A percentile compares a stretch with the other conserved stretches of the same genome.
These are phyloP conservation scores for Dactylellina haptotyla DNA, from an alignment of 2,329 filamentous ascomycete genomes.

Conservation along the genomic window DNA sequence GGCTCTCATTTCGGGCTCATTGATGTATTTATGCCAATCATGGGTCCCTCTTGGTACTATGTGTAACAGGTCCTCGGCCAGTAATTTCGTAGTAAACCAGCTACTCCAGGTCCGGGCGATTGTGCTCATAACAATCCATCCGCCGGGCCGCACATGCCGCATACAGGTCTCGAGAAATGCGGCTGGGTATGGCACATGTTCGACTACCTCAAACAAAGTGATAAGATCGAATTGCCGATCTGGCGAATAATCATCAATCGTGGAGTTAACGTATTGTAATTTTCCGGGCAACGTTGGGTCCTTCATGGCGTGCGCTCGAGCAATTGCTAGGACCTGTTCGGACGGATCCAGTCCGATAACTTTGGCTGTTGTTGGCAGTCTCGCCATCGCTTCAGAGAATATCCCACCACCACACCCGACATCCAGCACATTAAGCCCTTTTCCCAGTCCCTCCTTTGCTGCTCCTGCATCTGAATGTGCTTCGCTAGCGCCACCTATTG, in stretches of 20 bases:
- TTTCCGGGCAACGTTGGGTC: constrained; percentile 75
- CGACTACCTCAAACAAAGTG: constrained; percentile 91
- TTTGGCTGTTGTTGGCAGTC: constrained; percentile 70
- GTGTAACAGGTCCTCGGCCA: constrained; percentile 86
- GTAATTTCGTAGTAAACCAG: constrained; percentile 90
- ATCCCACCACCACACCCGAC: constrained; percentile 96
- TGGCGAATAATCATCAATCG: constrained; percentile 72
- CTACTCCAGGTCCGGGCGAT: constrained; percentile 89
- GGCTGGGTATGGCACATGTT: constrained; percentile 83
- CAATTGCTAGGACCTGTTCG: constrained; percentile 77
- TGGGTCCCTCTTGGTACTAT: constrained; percentile 94
- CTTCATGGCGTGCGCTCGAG: constrained; percentile 76
- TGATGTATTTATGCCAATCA: constrained; percentile 96
- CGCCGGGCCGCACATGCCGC: constrained; percentile 83
- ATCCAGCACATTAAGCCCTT: constrained; percentile 78
- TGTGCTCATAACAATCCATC: constrained; percentile 91
- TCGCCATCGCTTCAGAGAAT: constrained; percentile 86
- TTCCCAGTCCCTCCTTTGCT: constrained; percentile 24
- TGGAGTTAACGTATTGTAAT: constrained; percentile 78
- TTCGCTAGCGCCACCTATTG: constrained; percentile 65
- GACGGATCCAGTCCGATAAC: constrained; percentile 84
- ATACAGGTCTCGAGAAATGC: constrained; percentile 77
- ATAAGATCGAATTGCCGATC: constrained; percentile 77
- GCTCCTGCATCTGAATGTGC: constrained; percentile 58
- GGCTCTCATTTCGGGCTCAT: constrained; percentile 77